phyloP scores from a whole-genome alignment of 2,329 filamentous ascomycete species.

The Xenosphaeropsis pyriputrescens region DNA sequence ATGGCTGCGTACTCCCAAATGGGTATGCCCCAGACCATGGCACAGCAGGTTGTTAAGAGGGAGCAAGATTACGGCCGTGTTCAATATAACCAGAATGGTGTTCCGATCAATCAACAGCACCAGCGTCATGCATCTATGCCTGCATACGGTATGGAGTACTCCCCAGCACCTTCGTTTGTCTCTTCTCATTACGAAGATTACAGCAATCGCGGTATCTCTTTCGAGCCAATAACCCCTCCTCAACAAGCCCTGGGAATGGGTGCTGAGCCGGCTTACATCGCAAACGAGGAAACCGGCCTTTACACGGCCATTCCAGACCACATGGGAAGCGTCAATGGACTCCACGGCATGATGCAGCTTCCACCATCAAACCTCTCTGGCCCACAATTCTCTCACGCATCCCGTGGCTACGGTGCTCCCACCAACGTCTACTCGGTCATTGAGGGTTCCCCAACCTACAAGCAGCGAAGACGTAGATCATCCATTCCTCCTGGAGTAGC shows the following conservation, averaged over 20 bases:
- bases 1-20: slow-evolving; percentile 55
- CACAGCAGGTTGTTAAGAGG: slow-evolving; percentile 69
- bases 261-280: slow-evolving; percentile 89
- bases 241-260: slow-evolving; percentile 74
- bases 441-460: slow-evolving; percentile 96
- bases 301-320: slow-evolving; percentile 93
- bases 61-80: slow-evolving; percentile 72
- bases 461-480: slow-evolving; percentile 86
- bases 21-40: slow-evolving; percentile 52
- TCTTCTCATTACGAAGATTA: slow-evolving; percentile 99
- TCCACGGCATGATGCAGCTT: slow-evolving; percentile 83
- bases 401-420: slow-evolving; percentile 44
- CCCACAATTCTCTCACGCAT: slow-evolving; percentile 61
- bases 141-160: slow-evolving; percentile 88
- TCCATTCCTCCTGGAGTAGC: slow-evolving; percentile 74
- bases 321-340: slow-evolving; percentile 51
- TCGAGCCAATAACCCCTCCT: slow-evolving; percentile 90
- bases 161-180: slow-evolving; percentile 90
- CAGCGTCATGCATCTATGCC: slow-evolving; percentile 98
- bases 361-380: slow-evolving; percentile 74
- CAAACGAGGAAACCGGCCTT: slow-evolving; percentile 91
- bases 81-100: slow-evolving; percentile 85
- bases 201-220: slow-evolving; percentile 89
- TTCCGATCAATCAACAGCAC: slow-evolving; percentile 69
- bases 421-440: slow-evolving; percentile 91